Base-by-base conservation (phyloP, 345 rosid genomes). In the Cardamine chenopodiifolia region DNA sequence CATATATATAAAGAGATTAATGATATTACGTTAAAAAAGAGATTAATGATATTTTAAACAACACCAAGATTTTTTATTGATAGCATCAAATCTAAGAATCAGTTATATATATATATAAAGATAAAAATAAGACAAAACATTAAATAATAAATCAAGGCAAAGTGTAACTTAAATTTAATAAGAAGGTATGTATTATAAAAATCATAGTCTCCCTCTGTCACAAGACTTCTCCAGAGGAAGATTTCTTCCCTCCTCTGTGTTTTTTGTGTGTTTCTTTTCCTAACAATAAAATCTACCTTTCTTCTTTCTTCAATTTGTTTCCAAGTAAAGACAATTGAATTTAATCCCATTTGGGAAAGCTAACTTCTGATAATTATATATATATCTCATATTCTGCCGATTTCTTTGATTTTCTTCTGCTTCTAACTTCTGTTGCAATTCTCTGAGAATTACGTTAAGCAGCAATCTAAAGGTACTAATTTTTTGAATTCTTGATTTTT, bases 261-360 rank as follows among this genome's bases (percentile, higher is more conserved):
- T 35, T 39, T 18, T 7, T 55, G 71, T 48, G 32, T 37, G 39
- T 70, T 54, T 59, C 19, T 28, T 71, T 77, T 12, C 68, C 77
- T 71, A 64, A 64, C 61, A 20, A 77, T 10, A 62, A 71, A 71
- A 65, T 65, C 31, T 71, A 31, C 54, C 11, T 71, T 71, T 77
- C 76, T 77, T 71, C 50, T 76, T 70, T 70, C 79, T 40, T 76
- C 74, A 62, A 25, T 44, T 62, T 68, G 39, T 68, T 68, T 62
- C 69, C 74, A 70, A 47, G 0, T 7, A 26, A 53, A 25, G 17
- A 19, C 0, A 19, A 25, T 13, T 19, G 23, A 42, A 62, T 57
- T 40, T 34, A 48, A 39, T 56, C 66, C 40, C 56, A 15, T 55
- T 37, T 70, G 1, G 4, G 35, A 20, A 37, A 22, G 0, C 28